Base-by-base conservation (phyloP, 208 protist species). In the Crithidia brevicula region DNA sequence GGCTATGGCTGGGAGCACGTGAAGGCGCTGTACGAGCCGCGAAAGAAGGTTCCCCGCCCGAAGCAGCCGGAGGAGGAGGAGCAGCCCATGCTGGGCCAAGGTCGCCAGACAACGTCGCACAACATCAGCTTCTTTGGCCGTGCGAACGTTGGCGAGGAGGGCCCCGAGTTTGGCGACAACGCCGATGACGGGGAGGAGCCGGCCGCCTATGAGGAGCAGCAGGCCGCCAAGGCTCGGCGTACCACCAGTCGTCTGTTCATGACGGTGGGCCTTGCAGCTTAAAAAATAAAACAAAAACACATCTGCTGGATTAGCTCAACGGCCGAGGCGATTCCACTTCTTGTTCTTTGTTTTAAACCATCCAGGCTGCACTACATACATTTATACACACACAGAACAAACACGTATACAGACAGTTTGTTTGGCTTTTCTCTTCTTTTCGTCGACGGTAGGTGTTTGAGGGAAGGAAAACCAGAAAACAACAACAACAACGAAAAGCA, bases 61-160 rank as follows among this genome's bases (percentile, higher is more conserved):
- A 66, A 47, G 5, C n/a, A n/a, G n/a, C n/a, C n/a, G n/a, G 20
- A 47, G 47, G 49, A 46, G 28, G 62, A 62, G 40, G 69, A 60
- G 34, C 56, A 67, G 54, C 42, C 69, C 31, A 54, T 68, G 64
- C 63, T 70, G 16, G 59, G 67, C 27, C 23, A 56, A 30, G 45
- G 43, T 56, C 57, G 56, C 13, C 64, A 57, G 49, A 60, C 53
- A 10, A 60, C 77, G 36, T 52, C 72, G 42, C 63, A 64, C 36
- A 79, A 85, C 49, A 72, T 93, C 22, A 87, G 77, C 51, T 78
- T 76, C 45, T 90, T 83, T 59, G 83, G 83, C 45, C 81, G 81
- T 25, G 71, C 64, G 25, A 72, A 76, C 51, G 69, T 85, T 10
- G 82, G 79, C 7, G 61, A 72, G 9, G 74, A 88, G 36, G 81